Percentiles rank a stretch among this genome's conserved stretches.
phyloP scores from a whole-genome alignment of 2,329 filamentous ascomycete species.

The Tricladium varicosporioides region DNA sequence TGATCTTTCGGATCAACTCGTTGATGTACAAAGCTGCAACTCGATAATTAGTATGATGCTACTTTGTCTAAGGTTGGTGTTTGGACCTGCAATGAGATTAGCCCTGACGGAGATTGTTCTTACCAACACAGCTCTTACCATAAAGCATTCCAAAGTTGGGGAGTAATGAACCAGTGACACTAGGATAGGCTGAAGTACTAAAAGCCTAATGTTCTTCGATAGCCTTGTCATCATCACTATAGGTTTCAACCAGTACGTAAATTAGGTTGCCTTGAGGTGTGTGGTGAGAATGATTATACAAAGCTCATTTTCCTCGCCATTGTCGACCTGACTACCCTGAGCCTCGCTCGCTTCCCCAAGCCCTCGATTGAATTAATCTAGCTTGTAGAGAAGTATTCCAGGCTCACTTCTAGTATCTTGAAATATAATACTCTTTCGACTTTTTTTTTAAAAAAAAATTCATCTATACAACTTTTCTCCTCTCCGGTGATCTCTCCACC shows the following conservation, averaged over 20 bases:
- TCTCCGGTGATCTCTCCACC: no score
- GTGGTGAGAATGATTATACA: conserved; percentile 58
- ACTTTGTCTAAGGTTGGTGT: conserved; percentile 31
- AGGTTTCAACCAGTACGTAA: conserved; percentile 57
- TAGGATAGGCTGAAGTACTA: conserved; percentile 39
- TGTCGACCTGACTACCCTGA: conserved; percentile 43
- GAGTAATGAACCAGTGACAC: conserved; percentile 21
- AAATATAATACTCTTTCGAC: no score
- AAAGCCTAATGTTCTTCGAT: conserved; percentile 52
- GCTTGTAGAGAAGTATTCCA: no score
- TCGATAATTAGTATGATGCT: conserved; percentile 32
- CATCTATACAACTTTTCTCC: no score
- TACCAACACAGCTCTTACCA: conserved; percentile 31
- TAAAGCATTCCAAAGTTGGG: conserved; percentile 32
- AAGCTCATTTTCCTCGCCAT: conserved; percentile 43
- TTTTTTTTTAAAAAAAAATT: no score
- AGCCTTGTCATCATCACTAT: conserved; percentile 41
- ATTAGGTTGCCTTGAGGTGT: conserved; percentile 57
- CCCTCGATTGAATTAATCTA: no score
- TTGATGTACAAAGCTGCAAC: conserved; percentile 27
- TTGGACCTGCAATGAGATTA: conserved; percentile 38
- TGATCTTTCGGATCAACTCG: conserved; percentile 37
- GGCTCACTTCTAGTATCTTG: no score
- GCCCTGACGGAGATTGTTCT: no score
- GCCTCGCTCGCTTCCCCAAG: no score